Base-by-base conservation (phyloP, 2,329 filamentous ascomycete species). In the Pseudogymnoascus sp. region DNA sequence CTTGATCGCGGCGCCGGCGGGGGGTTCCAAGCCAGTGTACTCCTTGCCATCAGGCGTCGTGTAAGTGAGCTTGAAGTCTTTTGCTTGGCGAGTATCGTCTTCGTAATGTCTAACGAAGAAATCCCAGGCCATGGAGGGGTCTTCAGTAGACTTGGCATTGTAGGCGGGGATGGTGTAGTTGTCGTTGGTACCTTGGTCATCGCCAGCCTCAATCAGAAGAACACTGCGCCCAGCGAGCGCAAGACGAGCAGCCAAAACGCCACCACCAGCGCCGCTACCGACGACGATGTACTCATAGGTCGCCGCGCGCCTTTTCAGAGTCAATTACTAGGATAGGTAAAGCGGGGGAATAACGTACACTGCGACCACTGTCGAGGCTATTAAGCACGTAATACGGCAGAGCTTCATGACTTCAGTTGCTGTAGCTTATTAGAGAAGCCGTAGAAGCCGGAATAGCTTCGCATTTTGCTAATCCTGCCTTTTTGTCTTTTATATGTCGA, bases 241-340 rank as follows among this genome's bases (percentile, higher is more conserved):
- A 56, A 84, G 76, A 59, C 79, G 75, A 42, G 78, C 76, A 36
- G 81, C 79, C 7, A 82, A 68, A 40, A 81, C 79, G 28, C 76
- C 79, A 64, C 81, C 81, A 37, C 81, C 80, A 23, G 80, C 74
- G 12, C 80, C 80, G 25, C 78, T 81, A 5, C 82, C 82, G 23
- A 84, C 79, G 14, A 84, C 75, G 12, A 84, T 75, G 72, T 83
- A 84, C 63, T 84, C 82, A 72, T 83, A 83, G 18, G 23, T 53
- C 25, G 46, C 9, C 25, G 25, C 46, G 31, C 46, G 25, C 11
- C 46, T 53, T 31, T 12, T 16, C 46, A 12, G n/a, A 11, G 46
- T 53, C 46, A 53, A n/a, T 31, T 31, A 28, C 31, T 16, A 11
- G 7, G 28, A 31, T 9, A 31, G 5, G 25, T 31, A 31, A 31